phyloP scores from a whole-genome alignment of 192 early-diverging fungal genomes.

The Dimargaris verticillata region DNA sequence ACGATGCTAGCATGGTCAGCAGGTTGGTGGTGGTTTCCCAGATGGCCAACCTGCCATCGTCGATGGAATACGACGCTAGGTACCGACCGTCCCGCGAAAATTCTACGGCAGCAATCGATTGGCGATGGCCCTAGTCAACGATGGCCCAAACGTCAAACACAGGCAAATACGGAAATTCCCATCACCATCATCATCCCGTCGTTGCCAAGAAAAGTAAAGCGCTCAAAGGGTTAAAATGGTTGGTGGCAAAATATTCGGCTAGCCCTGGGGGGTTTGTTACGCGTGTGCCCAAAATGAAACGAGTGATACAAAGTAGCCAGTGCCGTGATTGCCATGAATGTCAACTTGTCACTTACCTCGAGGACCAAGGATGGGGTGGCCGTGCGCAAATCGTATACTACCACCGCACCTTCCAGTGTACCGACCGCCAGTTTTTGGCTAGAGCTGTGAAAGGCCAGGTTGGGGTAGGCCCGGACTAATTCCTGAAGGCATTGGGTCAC shows the following conservation, averaged over 20 bases:
- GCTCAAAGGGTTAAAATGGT: no score
- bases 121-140: conserved; percentile 27
- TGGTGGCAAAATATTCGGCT: no score
- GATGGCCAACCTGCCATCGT: neutral
- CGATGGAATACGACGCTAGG: conserved; percentile 35
- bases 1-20: conserved; percentile 3
- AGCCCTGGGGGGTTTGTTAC: no score
- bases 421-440: conserved; percentile 66
- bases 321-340: conserved; percentile 8
- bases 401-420: conserved; percentile 47
- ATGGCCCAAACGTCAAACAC: no score
- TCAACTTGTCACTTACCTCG: conserved; percentile 29
- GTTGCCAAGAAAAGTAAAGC: no score
- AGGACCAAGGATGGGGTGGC: conserved; percentile 59
- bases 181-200: no score
- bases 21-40: conserved; percentile 10
- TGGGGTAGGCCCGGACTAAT: conserved; percentile 41
- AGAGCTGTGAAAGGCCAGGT: conserved; percentile 51
- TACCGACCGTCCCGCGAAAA: conserved; percentile 68
- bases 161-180: no score
- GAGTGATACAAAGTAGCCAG: no score
- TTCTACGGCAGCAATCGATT: conserved; percentile 42
- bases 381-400: conserved; percentile 71
- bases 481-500: conserved; percentile 17
- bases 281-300: no score